These are phyloP conservation scores for Xylaria sp. DNA, from an alignment of 2,329 filamentous ascomycete genomes.

Conservation along the genomic window DNA sequence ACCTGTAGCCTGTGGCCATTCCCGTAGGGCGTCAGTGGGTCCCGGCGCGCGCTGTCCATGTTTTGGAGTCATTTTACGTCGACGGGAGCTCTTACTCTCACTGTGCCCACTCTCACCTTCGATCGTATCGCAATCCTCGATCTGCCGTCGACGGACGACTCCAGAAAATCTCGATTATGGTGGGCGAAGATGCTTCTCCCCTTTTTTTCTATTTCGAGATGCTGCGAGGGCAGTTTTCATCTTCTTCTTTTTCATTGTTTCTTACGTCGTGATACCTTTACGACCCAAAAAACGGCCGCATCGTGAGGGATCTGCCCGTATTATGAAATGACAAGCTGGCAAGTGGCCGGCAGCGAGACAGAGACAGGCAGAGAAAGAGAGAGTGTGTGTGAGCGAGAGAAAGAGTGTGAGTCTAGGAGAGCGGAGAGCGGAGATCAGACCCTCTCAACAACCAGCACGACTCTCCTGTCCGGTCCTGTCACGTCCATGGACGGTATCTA, in stretches of 20 bases:
- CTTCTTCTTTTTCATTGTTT: background rate
- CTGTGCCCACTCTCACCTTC: constrained; percentile 9
- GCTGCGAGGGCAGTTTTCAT: background rate
- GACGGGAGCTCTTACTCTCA: background rate
- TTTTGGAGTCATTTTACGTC: background rate
- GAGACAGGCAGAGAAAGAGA: background rate
- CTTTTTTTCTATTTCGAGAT: background rate
- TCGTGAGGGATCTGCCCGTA: background rate
- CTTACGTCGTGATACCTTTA: background rate
- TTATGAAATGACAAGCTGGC: background rate
- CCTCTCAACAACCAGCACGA: too few species aligned
- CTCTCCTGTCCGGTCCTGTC: too few species aligned
- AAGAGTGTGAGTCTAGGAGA: too few species aligned
- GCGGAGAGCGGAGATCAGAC: too few species aligned
- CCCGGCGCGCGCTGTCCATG: background rate
- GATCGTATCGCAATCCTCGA: constrained; percentile 25
- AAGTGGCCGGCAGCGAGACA: background rate
- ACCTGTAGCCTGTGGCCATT: background rate
- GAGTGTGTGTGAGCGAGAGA: too few species aligned
- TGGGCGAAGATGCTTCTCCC: too few species aligned
- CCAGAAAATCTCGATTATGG: background rate
- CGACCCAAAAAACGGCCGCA: background rate
- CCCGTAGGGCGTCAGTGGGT: background rate
- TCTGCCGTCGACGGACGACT: constrained; percentile 10
- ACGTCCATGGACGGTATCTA: too few species aligned